Conservation (phyloP, 2,329 filamentous ascomycete species). For the Metarhizium robertsii region DNA sequence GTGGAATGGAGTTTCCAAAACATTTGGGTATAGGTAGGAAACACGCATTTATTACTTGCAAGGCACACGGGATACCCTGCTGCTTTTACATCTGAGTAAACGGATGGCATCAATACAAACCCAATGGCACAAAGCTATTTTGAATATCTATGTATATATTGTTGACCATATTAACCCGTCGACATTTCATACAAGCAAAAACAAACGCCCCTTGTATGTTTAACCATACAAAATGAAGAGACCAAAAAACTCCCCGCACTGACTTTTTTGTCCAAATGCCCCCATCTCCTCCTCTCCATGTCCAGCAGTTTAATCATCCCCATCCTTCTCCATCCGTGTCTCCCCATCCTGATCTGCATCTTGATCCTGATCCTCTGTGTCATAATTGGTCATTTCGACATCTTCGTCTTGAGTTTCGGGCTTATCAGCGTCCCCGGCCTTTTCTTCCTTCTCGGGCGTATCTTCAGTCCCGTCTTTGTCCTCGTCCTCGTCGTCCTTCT, state of each 20-base stretch:
- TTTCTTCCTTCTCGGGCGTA: conserved; percentile 12
- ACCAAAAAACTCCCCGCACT: conserved; percentile 2
- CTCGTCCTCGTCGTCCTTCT: conserved; percentile 16
- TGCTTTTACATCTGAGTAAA: not conserved
- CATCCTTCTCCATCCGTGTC: conserved; percentile 24
- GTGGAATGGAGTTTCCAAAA: not conserved
- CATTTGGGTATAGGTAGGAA: not conserved
- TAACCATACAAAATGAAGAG: not conserved
- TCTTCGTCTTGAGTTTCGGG: conserved; percentile 34
- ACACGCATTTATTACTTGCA: not conserved
- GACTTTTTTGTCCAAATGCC: not conserved
- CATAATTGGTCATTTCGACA: conserved; percentile 38
- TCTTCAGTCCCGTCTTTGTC: conserved; percentile 9
- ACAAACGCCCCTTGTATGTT: not conserved
- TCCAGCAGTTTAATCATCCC: conserved; percentile 17
- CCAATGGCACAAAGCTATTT: not conserved
- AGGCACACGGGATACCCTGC: too few relatives aligned
- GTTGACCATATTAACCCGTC: not conserved
- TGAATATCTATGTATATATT: too few relatives aligned
- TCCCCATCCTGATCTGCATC: conserved; percentile 10
- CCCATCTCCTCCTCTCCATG: not conserved
- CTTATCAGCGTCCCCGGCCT: conserved; percentile 15
- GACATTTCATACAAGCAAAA: not conserved
- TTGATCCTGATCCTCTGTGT: conserved; percentile 29
- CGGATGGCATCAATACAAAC: not conserved